Conservation (phyloP, 352 stramenopile genomes). For the Phytophthora brassicae region DNA sequence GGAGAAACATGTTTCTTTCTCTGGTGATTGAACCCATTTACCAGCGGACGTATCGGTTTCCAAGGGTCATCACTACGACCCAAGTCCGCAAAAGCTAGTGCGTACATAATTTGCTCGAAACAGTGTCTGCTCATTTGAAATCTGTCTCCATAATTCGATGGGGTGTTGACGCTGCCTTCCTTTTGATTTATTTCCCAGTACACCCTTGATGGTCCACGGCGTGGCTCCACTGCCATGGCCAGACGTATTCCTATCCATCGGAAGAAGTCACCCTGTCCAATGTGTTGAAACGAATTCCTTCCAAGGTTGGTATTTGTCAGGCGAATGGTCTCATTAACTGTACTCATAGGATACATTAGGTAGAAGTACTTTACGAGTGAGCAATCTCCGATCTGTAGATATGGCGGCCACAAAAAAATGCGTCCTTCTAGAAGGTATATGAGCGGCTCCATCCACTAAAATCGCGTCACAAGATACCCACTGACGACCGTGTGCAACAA, state of each 20-base stretch:
- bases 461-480: neutral
- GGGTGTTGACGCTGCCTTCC: no score
- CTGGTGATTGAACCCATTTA: no score
- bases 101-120: no score
- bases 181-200: no score
- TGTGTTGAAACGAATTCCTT: neutral
- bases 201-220: neutral
- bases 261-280: neutral
- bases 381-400: neutral
- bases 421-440: neutral
- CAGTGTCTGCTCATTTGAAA: no score
- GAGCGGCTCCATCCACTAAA: neutral
- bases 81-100: no score
- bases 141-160: no score
- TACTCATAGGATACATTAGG: constrained; percentile 3
- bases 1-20: no score
- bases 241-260: constrained; percentile 2
- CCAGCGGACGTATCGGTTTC: no score
- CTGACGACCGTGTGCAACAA: neutral
- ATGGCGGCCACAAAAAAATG: neutral
- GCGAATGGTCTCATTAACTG: neutral
- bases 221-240: neutral
- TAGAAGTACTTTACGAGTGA: neutral
- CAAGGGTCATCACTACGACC: no score
- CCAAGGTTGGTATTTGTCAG: neutral